Conservation (phyloP, 331 rosid genomes). For the Pyracantha coccinea region DNA sequence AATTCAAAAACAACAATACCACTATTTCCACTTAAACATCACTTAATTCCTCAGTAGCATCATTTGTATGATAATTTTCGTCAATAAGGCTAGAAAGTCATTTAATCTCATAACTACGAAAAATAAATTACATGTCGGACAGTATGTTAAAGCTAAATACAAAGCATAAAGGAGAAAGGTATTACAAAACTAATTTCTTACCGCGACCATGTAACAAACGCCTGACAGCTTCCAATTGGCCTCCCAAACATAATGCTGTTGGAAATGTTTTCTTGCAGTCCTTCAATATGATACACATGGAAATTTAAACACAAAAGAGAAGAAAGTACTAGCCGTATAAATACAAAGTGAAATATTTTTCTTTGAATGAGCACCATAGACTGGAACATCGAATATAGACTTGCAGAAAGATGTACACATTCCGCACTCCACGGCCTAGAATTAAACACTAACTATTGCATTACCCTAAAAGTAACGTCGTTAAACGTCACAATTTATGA, state of each 20-base stretch:
- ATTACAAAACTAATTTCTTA: slow-evolving; percentile 10
- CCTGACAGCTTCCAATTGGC: slow-evolving; percentile 62
- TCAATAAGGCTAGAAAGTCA: background rate
- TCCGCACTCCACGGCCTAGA: too few relatives aligned
- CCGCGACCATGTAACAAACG: slow-evolving; percentile 50
- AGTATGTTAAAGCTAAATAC: background rate
- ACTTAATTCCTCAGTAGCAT: background rate
- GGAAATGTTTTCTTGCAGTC: slow-evolving; percentile 89
- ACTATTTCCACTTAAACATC: background rate
- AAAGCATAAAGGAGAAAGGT: background rate
- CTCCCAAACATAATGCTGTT: slow-evolving; percentile 82
- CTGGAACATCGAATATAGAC: background rate
- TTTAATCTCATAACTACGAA: background rate
- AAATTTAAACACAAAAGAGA: background rate
- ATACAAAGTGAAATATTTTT: background rate
- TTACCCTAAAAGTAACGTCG: too few relatives aligned
- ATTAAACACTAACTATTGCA: too few relatives aligned
- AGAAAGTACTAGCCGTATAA: background rate
- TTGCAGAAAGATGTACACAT: background rate
- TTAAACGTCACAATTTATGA: too few relatives aligned
- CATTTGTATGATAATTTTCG: background rate
- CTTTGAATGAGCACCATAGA: background rate
- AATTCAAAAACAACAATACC: background rate
- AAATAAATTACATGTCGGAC: background rate
- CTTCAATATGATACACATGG: slow-evolving; percentile 16